Conservation (phyloP, 2,329 filamentous ascomycete species). For the Aspergillus jensenii region DNA sequence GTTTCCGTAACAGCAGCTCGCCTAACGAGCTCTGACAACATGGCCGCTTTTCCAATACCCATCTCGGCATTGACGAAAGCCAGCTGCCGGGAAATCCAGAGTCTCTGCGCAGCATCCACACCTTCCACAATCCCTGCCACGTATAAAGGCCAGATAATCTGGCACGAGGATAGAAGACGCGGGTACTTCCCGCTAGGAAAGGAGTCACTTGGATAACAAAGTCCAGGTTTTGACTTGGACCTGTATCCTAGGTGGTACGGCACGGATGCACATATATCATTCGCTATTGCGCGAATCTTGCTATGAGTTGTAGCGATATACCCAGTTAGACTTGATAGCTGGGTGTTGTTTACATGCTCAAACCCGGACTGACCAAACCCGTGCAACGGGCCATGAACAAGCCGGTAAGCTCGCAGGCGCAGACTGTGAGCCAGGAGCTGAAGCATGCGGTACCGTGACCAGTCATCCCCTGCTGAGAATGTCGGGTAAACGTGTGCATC, state of each 20-base stretch:
- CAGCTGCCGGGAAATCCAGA: slow-evolving; percentile 8
- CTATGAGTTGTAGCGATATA: neutral
- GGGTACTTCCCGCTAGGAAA: slow-evolving; percentile 4
- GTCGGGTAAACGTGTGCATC: slow-evolving; percentile 4
- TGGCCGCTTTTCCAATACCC: slow-evolving; percentile 4
- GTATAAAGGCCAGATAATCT: slow-evolving; percentile 4
- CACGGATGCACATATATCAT: slow-evolving; percentile 6
- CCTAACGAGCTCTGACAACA: slow-evolving; percentile 2
- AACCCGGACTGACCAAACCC: neutral
- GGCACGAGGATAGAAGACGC: neutral
- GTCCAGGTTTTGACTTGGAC: neutral
- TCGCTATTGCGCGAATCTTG: neutral
- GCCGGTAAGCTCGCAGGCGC: slow-evolving; percentile 2
- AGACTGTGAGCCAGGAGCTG: neutral
- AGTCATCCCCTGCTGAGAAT: slow-evolving; percentile 1
- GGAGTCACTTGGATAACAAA: slow-evolving; percentile 2
- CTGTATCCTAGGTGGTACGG: slow-evolving; percentile 8
- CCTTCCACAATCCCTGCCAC: slow-evolving; percentile 7
- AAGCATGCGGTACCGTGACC: slow-evolving; percentile 9
- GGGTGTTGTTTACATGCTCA: neutral
- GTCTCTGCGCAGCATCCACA: neutral
- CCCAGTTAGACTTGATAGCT: neutral
- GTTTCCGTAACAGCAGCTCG: neutral
- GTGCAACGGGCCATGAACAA: neutral
- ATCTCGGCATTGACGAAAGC: neutral